Percentiles rank a stretch among this genome's conserved stretches.
Conservation (phyloP, 164 flowering plant genomes). For the Kalanchoe fedtschenkoi region DNA sequence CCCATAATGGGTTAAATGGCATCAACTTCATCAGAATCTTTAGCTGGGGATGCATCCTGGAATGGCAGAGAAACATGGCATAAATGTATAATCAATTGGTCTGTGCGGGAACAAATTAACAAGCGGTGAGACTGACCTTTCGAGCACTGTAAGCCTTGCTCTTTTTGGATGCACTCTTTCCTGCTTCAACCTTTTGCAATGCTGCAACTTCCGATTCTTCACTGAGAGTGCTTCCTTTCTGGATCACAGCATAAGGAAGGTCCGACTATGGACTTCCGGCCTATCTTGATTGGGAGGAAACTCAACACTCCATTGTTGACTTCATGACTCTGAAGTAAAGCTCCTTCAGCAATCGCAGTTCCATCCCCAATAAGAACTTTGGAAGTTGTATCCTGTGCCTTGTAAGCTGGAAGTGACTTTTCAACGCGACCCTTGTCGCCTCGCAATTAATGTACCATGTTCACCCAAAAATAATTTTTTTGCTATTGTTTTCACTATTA, state of each 20-base stretch:
- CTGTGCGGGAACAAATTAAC: not conserved
- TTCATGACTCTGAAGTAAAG: slow-evolving; percentile 62
- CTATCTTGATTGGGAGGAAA: slow-evolving; percentile 52
- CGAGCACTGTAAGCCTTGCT: slow-evolving; percentile 15
- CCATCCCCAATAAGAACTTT: slow-evolving; percentile 78
- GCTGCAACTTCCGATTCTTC: slow-evolving; percentile 39
- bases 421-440: too few species aligned
- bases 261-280: slow-evolving; percentile 37
- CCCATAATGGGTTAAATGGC: slow-evolving; percentile 40
- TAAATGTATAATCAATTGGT: not conserved
- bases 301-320: slow-evolving; percentile 57
- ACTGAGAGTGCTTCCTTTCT: slow-evolving; percentile 46
- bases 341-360: slow-evolving; percentile 66
- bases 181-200: slow-evolving; percentile 41
- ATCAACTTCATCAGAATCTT: slow-evolving; percentile 3
- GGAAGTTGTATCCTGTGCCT: too few species aligned
- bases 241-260: slow-evolving; percentile 63
- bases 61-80: not conserved
- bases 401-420: too few species aligned
- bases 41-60: not conserved
- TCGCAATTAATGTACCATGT: too few species aligned
- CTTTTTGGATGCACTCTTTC: slow-evolving; percentile 17
- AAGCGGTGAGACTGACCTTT: slow-evolving; percentile 19
- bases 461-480: too few species aligned
- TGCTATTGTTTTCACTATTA: too few species aligned